A percentile compares a stretch with the other conserved stretches of the same genome.
phyloP scores from a whole-genome alignment of 306 rosid genomes.

The Cotoneaster glaucophyllus region DNA sequence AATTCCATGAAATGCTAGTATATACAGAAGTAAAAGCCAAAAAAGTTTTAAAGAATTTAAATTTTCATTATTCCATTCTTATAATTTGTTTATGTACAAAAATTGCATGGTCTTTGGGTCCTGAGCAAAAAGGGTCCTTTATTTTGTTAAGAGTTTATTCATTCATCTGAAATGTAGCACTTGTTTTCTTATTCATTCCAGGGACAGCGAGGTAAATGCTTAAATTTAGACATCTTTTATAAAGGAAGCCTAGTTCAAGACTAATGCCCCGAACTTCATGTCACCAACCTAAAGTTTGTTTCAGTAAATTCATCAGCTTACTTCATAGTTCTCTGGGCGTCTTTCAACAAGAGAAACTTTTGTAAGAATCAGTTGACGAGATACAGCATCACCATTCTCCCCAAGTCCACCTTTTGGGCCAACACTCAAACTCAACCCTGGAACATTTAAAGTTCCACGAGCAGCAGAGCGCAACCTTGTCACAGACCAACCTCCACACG shows the following conservation, averaged over 20 bases:
- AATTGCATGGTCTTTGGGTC: background rate
- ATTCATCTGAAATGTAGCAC: background rate
- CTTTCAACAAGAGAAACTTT: slow-evolving; percentile 94
- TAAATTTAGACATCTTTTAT: background rate
- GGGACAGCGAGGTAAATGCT: background rate
- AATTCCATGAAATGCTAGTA: slow-evolving; percentile 17
- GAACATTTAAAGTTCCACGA: slow-evolving; percentile 85
- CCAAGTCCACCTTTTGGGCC: slow-evolving; percentile 99
- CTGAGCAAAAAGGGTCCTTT: background rate
- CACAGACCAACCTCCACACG: slow-evolving; percentile 93
- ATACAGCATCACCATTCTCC: slow-evolving; percentile 94
- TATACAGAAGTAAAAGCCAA: background rate
- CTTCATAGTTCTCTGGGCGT: slow-evolving; percentile 99
- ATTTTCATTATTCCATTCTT: background rate
- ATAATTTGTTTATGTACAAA: background rate
- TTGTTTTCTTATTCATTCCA: background rate
- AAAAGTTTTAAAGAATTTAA: background rate
- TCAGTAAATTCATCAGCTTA: slow-evolving; percentile 51
- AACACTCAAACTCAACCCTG: slow-evolving; percentile 87
- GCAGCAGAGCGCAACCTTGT: slow-evolving; percentile 97
- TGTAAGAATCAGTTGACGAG: slow-evolving; percentile 95
- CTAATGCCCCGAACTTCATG: slow-evolving; percentile 3
- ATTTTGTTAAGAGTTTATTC: background rate
- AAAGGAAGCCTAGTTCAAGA: background rate
- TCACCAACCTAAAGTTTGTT: slow-evolving; percentile 1